phyloP scores from a whole-genome alignment of 2,329 filamentous ascomycete genomes.

The Onygena corvina region DNA sequence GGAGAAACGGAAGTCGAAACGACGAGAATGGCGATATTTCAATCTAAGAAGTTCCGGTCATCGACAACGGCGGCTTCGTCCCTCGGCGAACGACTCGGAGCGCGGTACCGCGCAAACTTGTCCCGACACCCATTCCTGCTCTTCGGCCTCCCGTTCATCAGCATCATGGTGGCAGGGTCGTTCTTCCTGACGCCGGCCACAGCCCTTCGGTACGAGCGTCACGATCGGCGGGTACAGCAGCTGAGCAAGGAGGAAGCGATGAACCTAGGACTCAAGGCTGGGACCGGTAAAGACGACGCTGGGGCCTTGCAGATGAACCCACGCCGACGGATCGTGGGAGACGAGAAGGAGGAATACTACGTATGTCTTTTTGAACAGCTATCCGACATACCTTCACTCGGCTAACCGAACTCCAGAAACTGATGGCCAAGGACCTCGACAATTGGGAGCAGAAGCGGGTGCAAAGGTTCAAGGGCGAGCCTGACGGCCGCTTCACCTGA shows the following conservation, averaged over 20 bases:
- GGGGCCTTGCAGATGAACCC: conserved; percentile 54
- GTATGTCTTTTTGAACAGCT: conserved; percentile 21
- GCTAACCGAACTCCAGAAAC: conserved; percentile 42
- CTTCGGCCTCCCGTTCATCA: conserved; percentile 87
- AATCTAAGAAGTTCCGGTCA: conserved; percentile 57
- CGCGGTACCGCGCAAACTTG: conserved; percentile 63
- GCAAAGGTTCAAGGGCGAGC: conserved; percentile 76
- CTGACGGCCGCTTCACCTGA: conserved; percentile 57
- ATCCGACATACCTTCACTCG: neutral
- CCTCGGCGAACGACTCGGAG: conserved; percentile 56
- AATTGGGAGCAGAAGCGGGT: conserved; percentile 96
- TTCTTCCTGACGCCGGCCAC: conserved; percentile 93
- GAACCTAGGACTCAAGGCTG: conserved; percentile 57
- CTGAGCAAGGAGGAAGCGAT: conserved; percentile 77
- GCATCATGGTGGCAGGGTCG: conserved; percentile 78
- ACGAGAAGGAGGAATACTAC: conserved; percentile 39
- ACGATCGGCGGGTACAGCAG: conserved; percentile 80
- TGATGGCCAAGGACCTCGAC: conserved; percentile 81
- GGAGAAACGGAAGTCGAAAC: neutral
- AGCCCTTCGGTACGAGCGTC: conserved; percentile 81
- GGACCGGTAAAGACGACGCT: conserved; percentile 62
- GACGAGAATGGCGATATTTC: conserved; percentile 51
- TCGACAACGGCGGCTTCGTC: conserved; percentile 36
- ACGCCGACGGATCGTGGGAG: conserved; percentile 31
- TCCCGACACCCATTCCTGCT: conserved; percentile 74